Base-by-base conservation (phyloP, 1,284 basidiomycete genomes). In the Cryptococcus wingfieldii region DNA sequence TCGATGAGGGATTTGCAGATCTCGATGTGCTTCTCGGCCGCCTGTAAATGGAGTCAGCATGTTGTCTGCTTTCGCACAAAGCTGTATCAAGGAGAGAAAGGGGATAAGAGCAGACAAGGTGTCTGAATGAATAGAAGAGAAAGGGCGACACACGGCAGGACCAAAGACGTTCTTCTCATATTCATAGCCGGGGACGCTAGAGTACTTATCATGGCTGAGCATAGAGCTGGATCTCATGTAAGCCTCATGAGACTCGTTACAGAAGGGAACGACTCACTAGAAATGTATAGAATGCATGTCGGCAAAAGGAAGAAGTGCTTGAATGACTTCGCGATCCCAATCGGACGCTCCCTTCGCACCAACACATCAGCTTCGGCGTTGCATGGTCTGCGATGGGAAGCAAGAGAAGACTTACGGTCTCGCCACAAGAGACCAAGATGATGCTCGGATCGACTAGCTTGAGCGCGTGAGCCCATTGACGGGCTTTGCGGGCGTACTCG, bases 391-490 rank as follows among this genome's bases (percentile, higher is more conserved):
- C 23, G 23, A 44, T 5, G 9, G 39, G 14, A 10, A 38, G 9
- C n/a, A 18, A 16, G 5, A 44, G 23, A 10, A 13, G 23, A 58
- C 64, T 54, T 47, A 69, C 83, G 13, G 79, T 81, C 65, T 85
- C 81, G 50, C 84, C 85, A 62, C 84, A 86, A 2, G 81, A 80
- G 16, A 86, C 77, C 10, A 86, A 74, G 60, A 82, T 75, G 67
- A 86, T 83, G 27, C 56, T 78, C 0, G 84, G 83, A 62, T 86
- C 85, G 10, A 86, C 79, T 0, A 85, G 76, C 47, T 79, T 79
- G 39, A 86, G 73, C 1, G 82, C 84, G 65, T 86, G 84, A 1
- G 84, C 84, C 84, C 84, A 86, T 62, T 83, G 82, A 47, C 78
- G 80, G 0, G 84, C 84, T 59, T 79, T 81, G 56, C 80, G 80